phyloP scores from a whole-genome alignment of 2,329 filamentous ascomycete species.

The Penicillium sp. region DNA sequence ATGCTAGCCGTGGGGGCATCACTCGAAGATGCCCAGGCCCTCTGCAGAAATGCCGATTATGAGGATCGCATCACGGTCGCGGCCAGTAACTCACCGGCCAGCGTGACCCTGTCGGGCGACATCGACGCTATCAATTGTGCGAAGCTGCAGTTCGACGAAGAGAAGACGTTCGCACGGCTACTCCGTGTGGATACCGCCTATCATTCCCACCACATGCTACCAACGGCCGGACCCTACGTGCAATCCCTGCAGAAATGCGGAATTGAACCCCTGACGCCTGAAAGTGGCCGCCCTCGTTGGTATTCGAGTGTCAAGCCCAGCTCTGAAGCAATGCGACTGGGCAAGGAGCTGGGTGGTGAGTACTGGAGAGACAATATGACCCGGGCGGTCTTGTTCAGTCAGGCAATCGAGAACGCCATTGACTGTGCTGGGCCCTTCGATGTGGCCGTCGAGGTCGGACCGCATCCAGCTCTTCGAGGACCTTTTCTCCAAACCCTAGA shows the following conservation, averaged over 20 bases:
- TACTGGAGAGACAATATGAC: slow-evolving; percentile 23
- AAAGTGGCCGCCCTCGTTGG: slow-evolving; percentile 8
- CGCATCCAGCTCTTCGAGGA: slow-evolving; percentile 33
- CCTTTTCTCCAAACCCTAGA: slow-evolving; percentile 17
- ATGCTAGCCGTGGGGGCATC: slow-evolving; percentile 19
- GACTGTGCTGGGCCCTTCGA: slow-evolving; percentile 7
- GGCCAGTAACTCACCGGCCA: slow-evolving; percentile 18
- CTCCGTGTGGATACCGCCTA: slow-evolving; percentile 28
- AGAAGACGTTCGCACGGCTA: slow-evolving; percentile 22
- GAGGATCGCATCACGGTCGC: slow-evolving; percentile 13
- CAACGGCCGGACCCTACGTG: slow-evolving; percentile 24
- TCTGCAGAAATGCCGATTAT: slow-evolving; percentile 1
- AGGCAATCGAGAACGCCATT: slow-evolving; percentile 20
- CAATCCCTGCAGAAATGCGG: slow-evolving; percentile 1
- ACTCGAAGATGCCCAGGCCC: slow-evolving; percentile 5
- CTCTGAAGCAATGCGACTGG: too few species aligned
- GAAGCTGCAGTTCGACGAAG: slow-evolving; percentile 21
- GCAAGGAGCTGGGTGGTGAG: too few species aligned
- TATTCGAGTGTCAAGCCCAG: slow-evolving; percentile 11
- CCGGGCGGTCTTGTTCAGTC: slow-evolving; percentile 33
- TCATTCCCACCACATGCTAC: slow-evolving; percentile 27
- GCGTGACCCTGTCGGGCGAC: slow-evolving; percentile 26
- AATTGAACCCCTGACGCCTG: neutral
- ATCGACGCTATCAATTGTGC: slow-evolving; percentile 19
- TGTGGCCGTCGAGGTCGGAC: slow-evolving; percentile 29